Conservation (phyloP, 2,329 filamentous ascomycete species). For the Trichophyton rubrum region DNA sequence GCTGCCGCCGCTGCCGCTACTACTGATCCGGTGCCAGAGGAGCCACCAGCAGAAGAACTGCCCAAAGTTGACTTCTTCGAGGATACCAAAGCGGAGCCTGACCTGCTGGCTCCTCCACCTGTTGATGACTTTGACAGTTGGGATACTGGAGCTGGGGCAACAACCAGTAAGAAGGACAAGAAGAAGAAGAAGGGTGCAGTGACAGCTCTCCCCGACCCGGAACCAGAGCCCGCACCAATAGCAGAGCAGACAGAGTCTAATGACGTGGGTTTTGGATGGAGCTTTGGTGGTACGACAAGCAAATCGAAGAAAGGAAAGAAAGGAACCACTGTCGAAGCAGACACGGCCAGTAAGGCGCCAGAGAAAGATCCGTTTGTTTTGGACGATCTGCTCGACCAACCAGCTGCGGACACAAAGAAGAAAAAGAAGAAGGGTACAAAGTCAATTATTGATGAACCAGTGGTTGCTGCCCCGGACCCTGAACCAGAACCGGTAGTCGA, state of each 20-base stretch:
- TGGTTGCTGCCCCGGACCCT: background rate
- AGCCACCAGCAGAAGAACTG: slow-evolving; percentile 19
- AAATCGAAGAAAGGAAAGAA: slow-evolving; percentile 10
- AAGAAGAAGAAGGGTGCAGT: slow-evolving; percentile 34
- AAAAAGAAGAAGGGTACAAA: slow-evolving; percentile 2
- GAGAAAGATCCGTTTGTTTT: background rate
- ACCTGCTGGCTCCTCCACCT: slow-evolving; percentile 5
- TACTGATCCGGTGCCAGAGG: slow-evolving; percentile 22
- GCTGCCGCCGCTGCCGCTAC: slow-evolving; percentile 9
- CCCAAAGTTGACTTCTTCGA: slow-evolving; percentile 4
- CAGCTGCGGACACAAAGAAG: slow-evolving; percentile 1
- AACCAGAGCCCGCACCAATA: slow-evolving; percentile 8
- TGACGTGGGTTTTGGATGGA: background rate
- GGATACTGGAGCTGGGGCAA: slow-evolving; percentile 28
- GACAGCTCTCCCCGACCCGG: slow-evolving; percentile 25
- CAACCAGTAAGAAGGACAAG: slow-evolving; percentile 33
- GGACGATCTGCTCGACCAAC: background rate
- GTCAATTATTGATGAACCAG: slow-evolving; percentile 2
- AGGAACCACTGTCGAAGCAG: background rate
- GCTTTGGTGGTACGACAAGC: background rate
- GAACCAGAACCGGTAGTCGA: background rate
- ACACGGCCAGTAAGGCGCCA: background rate
- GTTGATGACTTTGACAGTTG: slow-evolving; percentile 8
- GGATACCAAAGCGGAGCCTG: slow-evolving; percentile 16
- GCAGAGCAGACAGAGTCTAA: slow-evolving; percentile 2